These are phyloP conservation scores for Solanum sitiens DNA, from an alignment of 257 asterid genomes.

Conservation along the genomic window DNA sequence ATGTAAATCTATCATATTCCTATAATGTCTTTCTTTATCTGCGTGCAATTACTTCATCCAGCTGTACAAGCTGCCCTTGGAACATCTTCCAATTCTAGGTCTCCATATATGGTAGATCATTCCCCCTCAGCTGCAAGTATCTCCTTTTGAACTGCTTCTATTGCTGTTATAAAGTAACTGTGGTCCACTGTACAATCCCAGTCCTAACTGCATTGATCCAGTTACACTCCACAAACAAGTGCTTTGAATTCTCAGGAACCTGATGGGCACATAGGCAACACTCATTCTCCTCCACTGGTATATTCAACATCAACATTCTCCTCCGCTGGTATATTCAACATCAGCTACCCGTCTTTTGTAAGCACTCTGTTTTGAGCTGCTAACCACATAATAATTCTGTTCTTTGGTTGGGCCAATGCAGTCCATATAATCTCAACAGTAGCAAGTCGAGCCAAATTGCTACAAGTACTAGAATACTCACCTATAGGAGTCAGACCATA, in stretches of 20 bases:
- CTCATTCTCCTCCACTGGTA: background rate
- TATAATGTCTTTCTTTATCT: background rate
- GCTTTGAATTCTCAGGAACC: background rate
- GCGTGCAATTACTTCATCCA: background rate
- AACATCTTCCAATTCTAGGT: background rate
- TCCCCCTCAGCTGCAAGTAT: background rate
- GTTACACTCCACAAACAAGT: background rate
- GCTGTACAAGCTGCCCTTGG: background rate
- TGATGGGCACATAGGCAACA: background rate
- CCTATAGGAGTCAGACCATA: background rate
- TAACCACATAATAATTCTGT: background rate
- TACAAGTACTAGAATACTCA: background rate
- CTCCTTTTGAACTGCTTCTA: background rate
- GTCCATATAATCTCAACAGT: background rate
- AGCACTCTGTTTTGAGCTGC: background rate
- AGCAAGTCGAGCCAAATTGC: background rate
- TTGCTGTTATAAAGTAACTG: background rate
- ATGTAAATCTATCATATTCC: background rate
- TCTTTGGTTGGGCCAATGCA: background rate
- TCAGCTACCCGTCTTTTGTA: background rate
- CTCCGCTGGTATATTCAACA: background rate
- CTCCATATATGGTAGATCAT: background rate
- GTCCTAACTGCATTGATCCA: background rate
- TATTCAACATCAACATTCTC: background rate
- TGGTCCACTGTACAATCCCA: background rate